A percentile compares a stretch with the other conserved stretches of the same genome.
phyloP scores from a whole-genome alignment of 2,329 filamentous ascomycete genomes.

The Fusarium ramigenum region DNA sequence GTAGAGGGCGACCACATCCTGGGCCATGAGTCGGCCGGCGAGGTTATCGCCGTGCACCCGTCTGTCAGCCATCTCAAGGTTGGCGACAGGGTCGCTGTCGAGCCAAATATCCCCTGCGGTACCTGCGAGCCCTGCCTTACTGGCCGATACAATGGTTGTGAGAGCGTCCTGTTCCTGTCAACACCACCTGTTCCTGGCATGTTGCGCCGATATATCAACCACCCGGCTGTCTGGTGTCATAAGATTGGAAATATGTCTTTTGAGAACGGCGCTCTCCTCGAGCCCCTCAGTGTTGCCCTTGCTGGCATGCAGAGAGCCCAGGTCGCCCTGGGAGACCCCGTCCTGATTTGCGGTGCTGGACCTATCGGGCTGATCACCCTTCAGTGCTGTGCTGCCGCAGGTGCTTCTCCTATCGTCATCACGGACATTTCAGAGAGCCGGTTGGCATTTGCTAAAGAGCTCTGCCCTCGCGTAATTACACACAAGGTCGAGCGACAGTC shows the following conservation, averaged over 20 bases:
- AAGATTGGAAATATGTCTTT: constrained; percentile 93
- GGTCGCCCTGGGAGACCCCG: constrained; percentile 83
- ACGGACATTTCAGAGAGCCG: constrained; percentile 93
- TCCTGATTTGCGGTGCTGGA: constrained; percentile 90
- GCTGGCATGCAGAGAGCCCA: constrained; percentile 87
- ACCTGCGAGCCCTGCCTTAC: constrained; percentile 90
- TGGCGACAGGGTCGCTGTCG: constrained; percentile 91
- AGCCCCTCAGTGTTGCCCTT: constrained; percentile 88
- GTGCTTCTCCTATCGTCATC: constrained; percentile 89
- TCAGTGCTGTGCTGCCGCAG: constrained; percentile 84
- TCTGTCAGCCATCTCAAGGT: constrained; percentile 81
- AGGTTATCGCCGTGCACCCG: constrained; percentile 81
- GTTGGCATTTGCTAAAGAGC: constrained; percentile 82
- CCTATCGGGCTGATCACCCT: constrained; percentile 93
- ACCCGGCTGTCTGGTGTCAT: constrained; percentile 94
- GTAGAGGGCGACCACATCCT: constrained; percentile 89
- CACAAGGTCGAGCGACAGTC: constrained; percentile 77
- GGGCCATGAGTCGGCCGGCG: constrained; percentile 91
- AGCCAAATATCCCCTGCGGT: constrained; percentile 93
- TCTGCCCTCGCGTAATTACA: constrained; percentile 82
- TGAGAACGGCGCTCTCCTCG: constrained; percentile 89
- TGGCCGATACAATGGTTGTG: constrained; percentile 95
- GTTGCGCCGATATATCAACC: constrained; percentile 91
- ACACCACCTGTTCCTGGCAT: constrained; percentile 91
- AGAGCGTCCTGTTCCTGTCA: constrained; percentile 84